A percentile compares a stretch with the other conserved stretches of the same genome.
phyloP scores from a whole-genome alignment of 2,329 filamentous ascomycete genomes.

The Hypoxylon sp. region DNA sequence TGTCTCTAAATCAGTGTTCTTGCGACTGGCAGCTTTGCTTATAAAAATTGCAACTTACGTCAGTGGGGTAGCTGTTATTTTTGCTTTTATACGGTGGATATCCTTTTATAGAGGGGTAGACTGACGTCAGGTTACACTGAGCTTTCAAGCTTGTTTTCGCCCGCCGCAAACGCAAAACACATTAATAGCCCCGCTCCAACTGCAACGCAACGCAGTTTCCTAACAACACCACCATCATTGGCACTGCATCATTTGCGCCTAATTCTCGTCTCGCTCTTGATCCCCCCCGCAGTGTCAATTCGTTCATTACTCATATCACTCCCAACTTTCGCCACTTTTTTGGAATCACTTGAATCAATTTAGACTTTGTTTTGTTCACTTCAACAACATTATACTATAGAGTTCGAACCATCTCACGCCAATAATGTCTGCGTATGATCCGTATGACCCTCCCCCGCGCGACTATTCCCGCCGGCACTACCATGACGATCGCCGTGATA shows the following conservation, averaged over 20 bases:
- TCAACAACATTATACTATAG: slow-evolving; percentile 15
- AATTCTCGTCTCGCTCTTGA: slow-evolving; percentile 23
- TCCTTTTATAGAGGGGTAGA: slow-evolving; percentile 14
- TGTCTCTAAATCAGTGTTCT: not conserved
- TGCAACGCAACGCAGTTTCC: slow-evolving; percentile 13
- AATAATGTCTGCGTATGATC: slow-evolving; percentile 67
- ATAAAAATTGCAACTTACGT: slow-evolving; percentile 17
- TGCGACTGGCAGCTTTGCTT: not conserved
- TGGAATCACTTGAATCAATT: slow-evolving; percentile 23
- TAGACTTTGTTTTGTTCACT: slow-evolving; percentile 39
- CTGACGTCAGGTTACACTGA: slow-evolving; percentile 41
- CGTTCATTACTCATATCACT: slow-evolving; percentile 9
- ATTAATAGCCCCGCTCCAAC: slow-evolving; percentile 34
- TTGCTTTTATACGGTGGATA: slow-evolving; percentile 20
- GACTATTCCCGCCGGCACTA: slow-evolving; percentile 67
- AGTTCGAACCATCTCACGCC: slow-evolving; percentile 6
- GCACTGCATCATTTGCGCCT: slow-evolving; percentile 39
- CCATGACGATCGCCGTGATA: slow-evolving; percentile 68
- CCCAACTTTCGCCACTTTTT: slow-evolving; percentile 15
- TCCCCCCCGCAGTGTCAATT: slow-evolving; percentile 11
- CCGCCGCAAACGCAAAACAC: slow-evolving; percentile 19
- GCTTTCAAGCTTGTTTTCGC: slow-evolving; percentile 39
- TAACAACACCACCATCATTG: slow-evolving; percentile 26
- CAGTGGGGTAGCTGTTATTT: slow-evolving; percentile 1
- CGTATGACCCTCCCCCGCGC: slow-evolving; percentile 63